Percentiles rank a stretch among this genome's conserved stretches.
Conservation (phyloP, 192 early-diverging fungal species). For the Umbelopsis isabellina region DNA sequence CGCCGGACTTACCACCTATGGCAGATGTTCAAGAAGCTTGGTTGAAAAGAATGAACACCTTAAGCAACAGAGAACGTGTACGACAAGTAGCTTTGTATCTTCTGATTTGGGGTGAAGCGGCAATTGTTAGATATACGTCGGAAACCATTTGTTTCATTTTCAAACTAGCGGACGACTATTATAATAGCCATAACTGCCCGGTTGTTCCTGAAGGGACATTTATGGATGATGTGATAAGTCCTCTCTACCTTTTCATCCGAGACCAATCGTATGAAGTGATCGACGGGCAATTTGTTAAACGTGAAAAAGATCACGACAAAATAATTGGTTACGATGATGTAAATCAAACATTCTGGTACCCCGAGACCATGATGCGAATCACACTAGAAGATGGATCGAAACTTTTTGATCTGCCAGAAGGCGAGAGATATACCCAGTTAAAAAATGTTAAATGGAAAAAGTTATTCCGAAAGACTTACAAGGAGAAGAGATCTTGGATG, state of each 20-base stretch:
- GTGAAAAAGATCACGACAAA: constrained; percentile 74
- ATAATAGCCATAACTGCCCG: constrained; percentile 53
- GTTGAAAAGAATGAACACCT: constrained; percentile 68
- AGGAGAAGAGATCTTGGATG: constrained; percentile 82
- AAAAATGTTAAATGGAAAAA: constrained; percentile 70
- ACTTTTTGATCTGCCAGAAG: constrained; percentile 44
- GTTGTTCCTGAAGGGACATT: constrained; percentile 70
- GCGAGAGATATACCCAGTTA: constrained; percentile 65
- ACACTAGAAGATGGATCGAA: constrained; percentile 27
- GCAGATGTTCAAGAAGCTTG: constrained; percentile 58
- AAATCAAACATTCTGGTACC: constrained; percentile 84
- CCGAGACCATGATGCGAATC: constrained; percentile 62
- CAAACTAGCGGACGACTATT: constrained; percentile 70
- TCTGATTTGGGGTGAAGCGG: constrained; percentile 81
- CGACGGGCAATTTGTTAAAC: constrained; percentile 71
- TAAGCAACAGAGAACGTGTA: constrained; percentile 72
- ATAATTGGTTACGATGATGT: constrained; percentile 84
- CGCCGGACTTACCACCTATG: not conserved
- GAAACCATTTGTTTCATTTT: constrained; percentile 82
- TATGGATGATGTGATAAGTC: constrained; percentile 67
- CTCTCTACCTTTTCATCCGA: constrained; percentile 74
- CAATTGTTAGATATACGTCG: constrained; percentile 71
- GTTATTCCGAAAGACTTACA: constrained; percentile 80
- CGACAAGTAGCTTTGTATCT: constrained; percentile 76
- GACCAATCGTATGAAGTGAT: constrained; percentile 75